Base-by-base conservation (phyloP, 164 flowering plant genomes). In the Stephania japonica region DNA sequence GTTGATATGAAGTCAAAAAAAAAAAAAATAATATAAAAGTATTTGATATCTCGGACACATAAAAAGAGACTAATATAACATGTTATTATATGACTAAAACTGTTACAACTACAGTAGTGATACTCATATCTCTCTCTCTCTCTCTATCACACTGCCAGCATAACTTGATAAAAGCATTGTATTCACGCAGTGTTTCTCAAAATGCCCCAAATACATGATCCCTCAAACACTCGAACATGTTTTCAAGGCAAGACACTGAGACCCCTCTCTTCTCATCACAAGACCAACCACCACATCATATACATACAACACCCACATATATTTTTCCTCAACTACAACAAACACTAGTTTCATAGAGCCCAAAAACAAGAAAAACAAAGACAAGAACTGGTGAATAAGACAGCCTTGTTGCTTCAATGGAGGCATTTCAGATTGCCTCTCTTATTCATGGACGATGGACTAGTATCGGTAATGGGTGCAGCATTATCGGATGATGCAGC, bases 341-440 rank as follows among this genome's bases (percentile, higher is more conserved):
- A 19, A 61, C 53, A 61, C 19, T 59, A 0, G n/a, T 59, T 32
- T 32, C 4, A 32, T 32, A 4, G 38, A 32, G 38, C 38, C 38
- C 38, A 32, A 32, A 32, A n/a, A 59, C n/a, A 56, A 56, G 21
- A 56, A 53, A 16, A 13, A 7, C 64, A 24, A 63, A 21, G 21
- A 64, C 67, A 64, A 10, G 32, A 5, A 64, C 41, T 64, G 64
- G 38, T 24, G 67, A 64, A 26, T 24, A 64, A 24, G 14, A 14
- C 67, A 64, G 41, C 41, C 41, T 26, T 26, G 16, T 26, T 26
- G 38, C 26, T 64, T 74, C 23, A 73, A 63, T 71, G 66, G 61
- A 75, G 53, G 25, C 32, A 71, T 67, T 69, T 70, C 11, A 65
- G 69, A 50, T 25, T 56, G 42, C 70, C 73, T 69, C 25, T 73